These are phyloP conservation scores for Lactarius quietus DNA, from an alignment of 768 basidiomycete genomes.

Conservation along the genomic window DNA sequence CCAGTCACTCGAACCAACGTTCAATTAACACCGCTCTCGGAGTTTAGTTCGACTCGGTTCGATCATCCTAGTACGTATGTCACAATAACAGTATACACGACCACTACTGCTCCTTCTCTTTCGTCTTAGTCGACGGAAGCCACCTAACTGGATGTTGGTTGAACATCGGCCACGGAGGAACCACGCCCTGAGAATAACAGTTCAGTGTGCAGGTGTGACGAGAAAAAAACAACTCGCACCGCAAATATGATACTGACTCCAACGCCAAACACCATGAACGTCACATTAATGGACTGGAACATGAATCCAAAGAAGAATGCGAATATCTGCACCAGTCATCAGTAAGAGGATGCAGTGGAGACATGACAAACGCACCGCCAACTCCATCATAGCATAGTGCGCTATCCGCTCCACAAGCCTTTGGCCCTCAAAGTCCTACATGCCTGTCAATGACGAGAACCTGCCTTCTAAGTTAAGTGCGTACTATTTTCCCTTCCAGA, in stretches of 20 bases:
- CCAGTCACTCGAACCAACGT: constrained; percentile 21
- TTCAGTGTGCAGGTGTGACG: constrained; percentile 16
- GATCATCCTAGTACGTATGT: background rate
- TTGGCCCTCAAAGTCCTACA: constrained; percentile 65
- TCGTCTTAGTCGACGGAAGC: constrained; percentile 40
- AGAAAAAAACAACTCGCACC: constrained; percentile 24
- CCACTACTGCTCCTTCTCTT: constrained; percentile 31
- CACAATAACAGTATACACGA: background rate
- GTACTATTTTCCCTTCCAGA: constrained; percentile 35
- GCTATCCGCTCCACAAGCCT: constrained; percentile 47
- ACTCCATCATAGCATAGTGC: constrained; percentile 41
- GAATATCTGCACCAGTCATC: constrained; percentile 38
- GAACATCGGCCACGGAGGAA: constrained; percentile 71
- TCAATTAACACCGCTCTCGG: background rate
- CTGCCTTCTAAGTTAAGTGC: constrained; percentile 10
- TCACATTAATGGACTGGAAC: constrained; percentile 51
- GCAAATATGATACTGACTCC: constrained; percentile 22
- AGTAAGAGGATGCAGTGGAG: background rate
- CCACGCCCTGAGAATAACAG: constrained; percentile 42
- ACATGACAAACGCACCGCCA: constrained; percentile 41
- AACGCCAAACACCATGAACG: constrained; percentile 47
- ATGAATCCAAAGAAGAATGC: constrained; percentile 57
- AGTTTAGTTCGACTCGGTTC: background rate
- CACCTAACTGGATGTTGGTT: constrained; percentile 60
- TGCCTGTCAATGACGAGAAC: background rate